Conservation (phyloP, 352 stramenopile species). For the Pythium oligandrum region DNA sequence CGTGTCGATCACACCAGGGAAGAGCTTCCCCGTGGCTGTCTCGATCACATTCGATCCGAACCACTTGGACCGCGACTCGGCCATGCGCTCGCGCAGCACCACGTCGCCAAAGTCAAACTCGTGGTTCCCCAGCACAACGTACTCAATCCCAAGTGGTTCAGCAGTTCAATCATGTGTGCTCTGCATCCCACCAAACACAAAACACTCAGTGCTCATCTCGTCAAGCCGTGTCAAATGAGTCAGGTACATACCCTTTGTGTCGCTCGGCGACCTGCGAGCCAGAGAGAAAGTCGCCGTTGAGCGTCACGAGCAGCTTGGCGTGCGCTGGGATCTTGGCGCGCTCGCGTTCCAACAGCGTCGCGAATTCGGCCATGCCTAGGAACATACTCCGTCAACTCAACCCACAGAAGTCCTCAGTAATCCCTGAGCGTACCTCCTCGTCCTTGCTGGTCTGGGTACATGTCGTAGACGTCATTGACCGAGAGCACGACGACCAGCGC, state of each 20-base stretch:
- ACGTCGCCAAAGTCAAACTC: slow-evolving; percentile 72
- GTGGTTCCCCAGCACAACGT: slow-evolving; percentile 76
- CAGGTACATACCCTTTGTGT: slow-evolving; percentile 50
- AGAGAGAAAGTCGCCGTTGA: slow-evolving; percentile 79
- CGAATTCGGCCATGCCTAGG: slow-evolving; percentile 48
- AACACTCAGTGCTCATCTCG: no score
- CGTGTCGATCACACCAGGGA: slow-evolving; percentile 42
- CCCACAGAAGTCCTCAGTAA: no score
- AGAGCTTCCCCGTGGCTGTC: slow-evolving; percentile 24
- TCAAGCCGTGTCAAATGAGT: no score
- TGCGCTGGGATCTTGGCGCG: slow-evolving; percentile 33
- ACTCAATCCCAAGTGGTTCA: slow-evolving; percentile 73
- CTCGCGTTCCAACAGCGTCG: slow-evolving; percentile 52
- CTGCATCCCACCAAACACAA: slow-evolving; percentile 14
- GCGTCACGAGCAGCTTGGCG: slow-evolving; percentile 56
- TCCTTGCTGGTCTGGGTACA: slow-evolving; percentile 58
- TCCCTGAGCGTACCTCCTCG: no score
- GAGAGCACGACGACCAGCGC: slow-evolving; percentile 45
- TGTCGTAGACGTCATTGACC: slow-evolving; percentile 76
- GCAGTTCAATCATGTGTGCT: slow-evolving; percentile 71
- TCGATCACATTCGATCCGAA: slow-evolving; percentile 71
- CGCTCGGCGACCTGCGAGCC: slow-evolving; percentile 54
- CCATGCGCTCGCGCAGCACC: slow-evolving; percentile 48
- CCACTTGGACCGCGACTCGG: slow-evolving; percentile 59
- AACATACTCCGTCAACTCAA: slow-evolving; percentile 1